Percentiles rank a stretch among this genome's conserved stretches.
Conservation (phyloP, 1,284 basidiomycete species). For the Meira nashicola region DNA sequence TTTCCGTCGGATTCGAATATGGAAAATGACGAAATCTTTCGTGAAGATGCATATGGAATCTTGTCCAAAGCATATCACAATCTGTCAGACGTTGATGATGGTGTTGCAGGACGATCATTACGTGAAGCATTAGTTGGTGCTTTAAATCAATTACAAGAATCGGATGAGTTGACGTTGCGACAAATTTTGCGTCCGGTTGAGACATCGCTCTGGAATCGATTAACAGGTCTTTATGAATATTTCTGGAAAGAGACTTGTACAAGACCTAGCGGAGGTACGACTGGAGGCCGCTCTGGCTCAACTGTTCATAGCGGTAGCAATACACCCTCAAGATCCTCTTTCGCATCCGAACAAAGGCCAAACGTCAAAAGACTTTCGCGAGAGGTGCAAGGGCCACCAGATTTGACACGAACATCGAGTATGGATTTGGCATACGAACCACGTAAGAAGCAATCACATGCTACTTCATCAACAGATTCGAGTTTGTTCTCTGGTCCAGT, state of each 20-base stretch:
- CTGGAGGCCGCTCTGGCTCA: not conserved
- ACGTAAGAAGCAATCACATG: not conserved
- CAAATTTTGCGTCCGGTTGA: constrained; percentile 13
- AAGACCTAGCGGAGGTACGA: not conserved
- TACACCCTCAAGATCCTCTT: not conserved
- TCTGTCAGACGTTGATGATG: constrained; percentile 12
- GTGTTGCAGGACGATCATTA: not conserved
- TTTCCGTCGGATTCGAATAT: constrained; percentile 18
- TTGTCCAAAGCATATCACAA: constrained; percentile 30
- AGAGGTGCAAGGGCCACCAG: not conserved
- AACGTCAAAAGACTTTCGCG: not conserved
- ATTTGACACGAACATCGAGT: not conserved
- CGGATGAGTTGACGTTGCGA: constrained; percentile 5
- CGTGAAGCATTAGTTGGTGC: not conserved
- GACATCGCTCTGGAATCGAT: constrained; percentile 7
- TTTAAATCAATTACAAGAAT: not conserved
- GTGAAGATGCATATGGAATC: constrained; percentile 34
- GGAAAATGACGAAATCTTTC: constrained; percentile 30
- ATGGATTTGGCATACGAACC: not conserved
- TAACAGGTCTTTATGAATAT: constrained; percentile 9
- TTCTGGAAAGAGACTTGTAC: constrained; percentile 14
- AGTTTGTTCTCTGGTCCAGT: not conserved
- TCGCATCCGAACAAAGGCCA: constrained; percentile 1
- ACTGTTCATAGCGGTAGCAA: not conserved
- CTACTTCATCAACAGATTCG: not conserved